These are phyloP conservation scores for Protomyces arabidopsidicola DNA, from an alignment of 1,139 yeast genomes.

Conservation along the genomic window DNA sequence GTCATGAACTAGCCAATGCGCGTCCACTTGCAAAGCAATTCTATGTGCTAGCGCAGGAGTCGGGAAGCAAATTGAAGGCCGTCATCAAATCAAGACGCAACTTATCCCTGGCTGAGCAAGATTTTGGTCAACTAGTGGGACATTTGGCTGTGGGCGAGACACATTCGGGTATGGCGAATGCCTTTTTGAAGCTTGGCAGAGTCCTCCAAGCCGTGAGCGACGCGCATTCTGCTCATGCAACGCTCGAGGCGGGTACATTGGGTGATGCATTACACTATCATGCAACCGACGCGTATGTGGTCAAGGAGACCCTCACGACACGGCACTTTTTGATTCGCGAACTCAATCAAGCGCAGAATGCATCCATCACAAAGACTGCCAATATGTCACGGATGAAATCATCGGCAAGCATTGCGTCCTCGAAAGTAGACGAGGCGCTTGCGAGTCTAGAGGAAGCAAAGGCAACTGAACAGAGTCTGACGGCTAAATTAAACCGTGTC, in stretches of 20 bases:
- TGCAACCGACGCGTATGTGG: slow-evolving; percentile 71
- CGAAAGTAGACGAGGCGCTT: slow-evolving; percentile 86
- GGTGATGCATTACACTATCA: slow-evolving; percentile 70
- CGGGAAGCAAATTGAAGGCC: slow-evolving; percentile 54
- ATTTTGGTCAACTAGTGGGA: slow-evolving; percentile 57
- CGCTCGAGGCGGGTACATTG: slow-evolving; percentile 66
- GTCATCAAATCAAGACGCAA: slow-evolving; percentile 44
- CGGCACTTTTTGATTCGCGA: slow-evolving; percentile 91
- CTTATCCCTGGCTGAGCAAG: slow-evolving; percentile 56
- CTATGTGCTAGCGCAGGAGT: slow-evolving; percentile 57
- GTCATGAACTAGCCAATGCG: slow-evolving; percentile 70
- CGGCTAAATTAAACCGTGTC: slow-evolving; percentile 70
- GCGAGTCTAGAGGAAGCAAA: slow-evolving; percentile 73
- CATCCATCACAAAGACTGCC: slow-evolving; percentile 64
- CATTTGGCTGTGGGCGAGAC: slow-evolving; percentile 52
- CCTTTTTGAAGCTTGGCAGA: slow-evolving; percentile 77
- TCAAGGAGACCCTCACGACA: slow-evolving; percentile 88
- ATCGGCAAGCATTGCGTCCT: slow-evolving; percentile 66
- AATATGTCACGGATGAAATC: slow-evolving; percentile 70
- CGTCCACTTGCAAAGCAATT: slow-evolving; percentile 79
- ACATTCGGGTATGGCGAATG: slow-evolving; percentile 66
- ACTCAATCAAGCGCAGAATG: slow-evolving; percentile 68
- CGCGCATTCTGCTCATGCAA: slow-evolving; percentile 65
- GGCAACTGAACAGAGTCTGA: slow-evolving; percentile 68
- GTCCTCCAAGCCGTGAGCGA: slow-evolving; percentile 70